Percentiles rank a stretch among this genome's conserved stretches.
Evolutionary conservation across 768 basidiomycete species (phyloP).

Genomic region (Ramaria sp.): DNA sequence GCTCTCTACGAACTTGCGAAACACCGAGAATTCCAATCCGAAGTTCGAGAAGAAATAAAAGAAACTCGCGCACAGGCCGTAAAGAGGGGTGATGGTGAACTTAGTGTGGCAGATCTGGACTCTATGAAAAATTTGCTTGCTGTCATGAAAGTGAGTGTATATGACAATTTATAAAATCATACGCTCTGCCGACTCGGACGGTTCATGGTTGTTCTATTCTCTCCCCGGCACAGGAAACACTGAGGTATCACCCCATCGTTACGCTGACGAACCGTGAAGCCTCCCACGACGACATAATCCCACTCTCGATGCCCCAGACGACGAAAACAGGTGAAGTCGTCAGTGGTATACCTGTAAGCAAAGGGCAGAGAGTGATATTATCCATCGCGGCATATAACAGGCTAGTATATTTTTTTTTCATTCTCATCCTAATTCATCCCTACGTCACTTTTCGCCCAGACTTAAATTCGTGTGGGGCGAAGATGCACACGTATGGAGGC

Average conservation of each 20-base stretch:
- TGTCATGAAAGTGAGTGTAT: slow-evolving; percentile 16
- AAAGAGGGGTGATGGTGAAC: slow-evolving; percentile 18
- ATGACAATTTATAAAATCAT: slow-evolving; percentile 16
- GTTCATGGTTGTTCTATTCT: slow-evolving; percentile 6
- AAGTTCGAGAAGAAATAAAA: slow-evolving; percentile 12
- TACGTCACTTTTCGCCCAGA: slow-evolving; percentile 5
- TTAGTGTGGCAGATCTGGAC: slow-evolving; percentile 23
- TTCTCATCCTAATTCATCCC: background rate
- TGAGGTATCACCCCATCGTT: slow-evolving; percentile 43
- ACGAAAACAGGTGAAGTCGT: slow-evolving; percentile 34
- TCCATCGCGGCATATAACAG: slow-evolving; percentile 48
- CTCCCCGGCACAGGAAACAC: slow-evolving; percentile 28
- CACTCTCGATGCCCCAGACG: slow-evolving; percentile 42
- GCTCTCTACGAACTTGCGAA: slow-evolving; percentile 13
- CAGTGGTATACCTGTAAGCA: slow-evolving; percentile 34
- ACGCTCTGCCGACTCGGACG: background rate
- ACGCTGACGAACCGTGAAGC: slow-evolving; percentile 44
- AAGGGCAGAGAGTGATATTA: slow-evolving; percentile 38
- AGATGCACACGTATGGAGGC: slow-evolving; percentile 17
- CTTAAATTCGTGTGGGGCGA: slow-evolving; percentile 15
- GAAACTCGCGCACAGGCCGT: slow-evolving; percentile 15
- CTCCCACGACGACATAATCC: slow-evolving; percentile 42
- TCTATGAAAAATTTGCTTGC: slow-evolving; percentile 11
- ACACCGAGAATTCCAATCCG: slow-evolving; percentile 10
- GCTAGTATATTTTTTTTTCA: slow-evolving; percentile 18